Evolutionary conservation across 2,329 filamentous ascomycete genomes (phyloP).

Genomic region (Metarhizium guizhouense): DNA sequence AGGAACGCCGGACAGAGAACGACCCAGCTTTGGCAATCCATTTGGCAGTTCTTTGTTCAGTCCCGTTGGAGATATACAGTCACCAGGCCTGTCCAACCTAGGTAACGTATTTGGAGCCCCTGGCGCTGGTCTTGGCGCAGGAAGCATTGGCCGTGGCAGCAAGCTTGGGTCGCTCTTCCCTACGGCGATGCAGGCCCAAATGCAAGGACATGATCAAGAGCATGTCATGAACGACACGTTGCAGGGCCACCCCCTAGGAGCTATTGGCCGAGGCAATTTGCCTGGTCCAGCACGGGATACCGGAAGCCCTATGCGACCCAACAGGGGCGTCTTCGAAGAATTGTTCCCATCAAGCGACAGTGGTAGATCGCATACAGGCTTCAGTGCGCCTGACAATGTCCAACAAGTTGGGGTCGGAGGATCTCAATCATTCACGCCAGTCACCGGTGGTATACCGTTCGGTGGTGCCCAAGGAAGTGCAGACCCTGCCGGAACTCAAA

Average conservation of each 20-base stretch:
- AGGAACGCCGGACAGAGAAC: conserved; percentile 59
- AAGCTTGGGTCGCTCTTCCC: conserved; percentile 86
- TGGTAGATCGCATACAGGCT: conserved; percentile 23
- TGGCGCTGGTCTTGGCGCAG: conserved; percentile 45
- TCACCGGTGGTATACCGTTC: conserved; percentile 25
- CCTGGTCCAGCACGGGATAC: conserved; percentile 44
- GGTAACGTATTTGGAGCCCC: conserved; percentile 62
- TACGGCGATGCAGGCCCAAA: conserved; percentile 80
- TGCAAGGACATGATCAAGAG: conserved; percentile 65
- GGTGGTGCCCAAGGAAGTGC: conserved; percentile 24
- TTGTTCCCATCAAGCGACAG: conserved; percentile 34
- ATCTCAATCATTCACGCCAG: conserved; percentile 26
- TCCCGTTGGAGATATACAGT: conserved; percentile 68
- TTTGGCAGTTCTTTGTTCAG: conserved; percentile 78
- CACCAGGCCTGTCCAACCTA: conserved; percentile 58
- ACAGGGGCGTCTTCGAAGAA: conserved; percentile 48
- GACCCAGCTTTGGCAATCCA: conserved; percentile 44
- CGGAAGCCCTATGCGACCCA: conserved; percentile 49
- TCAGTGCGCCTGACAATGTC: conserved; percentile 27
- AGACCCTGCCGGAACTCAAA: conserved; percentile 54
- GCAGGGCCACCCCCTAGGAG: conserved; percentile 53
- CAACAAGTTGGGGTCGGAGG: conserved; percentile 24
- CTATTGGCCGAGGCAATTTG: conserved; percentile 56
- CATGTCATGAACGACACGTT: conserved; percentile 47
- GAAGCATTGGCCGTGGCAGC: conserved; percentile 65